Conservation (phyloP, 768 basidiomycete species). For the Pulveroboletus sp. region DNA sequence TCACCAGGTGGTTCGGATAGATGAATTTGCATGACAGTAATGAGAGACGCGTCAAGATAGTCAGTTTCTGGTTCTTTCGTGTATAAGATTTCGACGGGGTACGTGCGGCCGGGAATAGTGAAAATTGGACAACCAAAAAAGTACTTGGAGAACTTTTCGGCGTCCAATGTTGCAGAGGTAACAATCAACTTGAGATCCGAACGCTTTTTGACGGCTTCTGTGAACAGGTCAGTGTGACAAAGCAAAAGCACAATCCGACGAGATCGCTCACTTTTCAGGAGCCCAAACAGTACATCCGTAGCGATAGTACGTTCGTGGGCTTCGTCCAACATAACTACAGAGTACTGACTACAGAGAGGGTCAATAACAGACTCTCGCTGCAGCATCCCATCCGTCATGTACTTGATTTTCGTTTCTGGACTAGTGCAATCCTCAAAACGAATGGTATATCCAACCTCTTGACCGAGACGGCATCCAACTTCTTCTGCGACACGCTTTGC, state of each 20-base stretch:
- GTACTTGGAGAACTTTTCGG: constrained; percentile 99
- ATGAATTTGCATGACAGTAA: constrained; percentile 99
- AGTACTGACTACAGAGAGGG: constrained; percentile 88
- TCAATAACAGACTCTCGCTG: constrained; percentile 96
- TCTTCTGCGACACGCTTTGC: constrained; percentile 98
- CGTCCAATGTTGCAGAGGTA: constrained; percentile 97
- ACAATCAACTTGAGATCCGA: constrained; percentile 97
- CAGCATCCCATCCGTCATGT: constrained; percentile 99
- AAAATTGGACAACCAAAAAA: constrained; percentile 99
- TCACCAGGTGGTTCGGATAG: constrained; percentile 97
- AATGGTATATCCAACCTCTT: constrained; percentile 97
- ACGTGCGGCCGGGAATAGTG: constrained; percentile 99
- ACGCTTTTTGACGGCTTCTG: constrained; percentile 92
- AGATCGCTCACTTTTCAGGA: constrained; percentile 57
- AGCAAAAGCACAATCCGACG: neutral
- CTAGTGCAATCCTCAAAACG: constrained; percentile 99
- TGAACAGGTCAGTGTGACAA: constrained; percentile 16
- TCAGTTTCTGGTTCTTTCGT: constrained; percentile 98
- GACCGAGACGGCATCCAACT: constrained; percentile 94
- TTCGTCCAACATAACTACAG: constrained; percentile 97
- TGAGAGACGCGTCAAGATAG: constrained; percentile 96
- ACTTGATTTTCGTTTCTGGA: constrained; percentile 98
- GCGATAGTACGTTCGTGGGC: constrained; percentile 98
- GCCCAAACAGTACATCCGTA: constrained; percentile 96
- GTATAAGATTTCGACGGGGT: constrained; percentile 96